These are phyloP conservation scores for Achaetomiella virescens DNA, from an alignment of 495 filamentous ascomycete species.

Conservation along the genomic window DNA sequence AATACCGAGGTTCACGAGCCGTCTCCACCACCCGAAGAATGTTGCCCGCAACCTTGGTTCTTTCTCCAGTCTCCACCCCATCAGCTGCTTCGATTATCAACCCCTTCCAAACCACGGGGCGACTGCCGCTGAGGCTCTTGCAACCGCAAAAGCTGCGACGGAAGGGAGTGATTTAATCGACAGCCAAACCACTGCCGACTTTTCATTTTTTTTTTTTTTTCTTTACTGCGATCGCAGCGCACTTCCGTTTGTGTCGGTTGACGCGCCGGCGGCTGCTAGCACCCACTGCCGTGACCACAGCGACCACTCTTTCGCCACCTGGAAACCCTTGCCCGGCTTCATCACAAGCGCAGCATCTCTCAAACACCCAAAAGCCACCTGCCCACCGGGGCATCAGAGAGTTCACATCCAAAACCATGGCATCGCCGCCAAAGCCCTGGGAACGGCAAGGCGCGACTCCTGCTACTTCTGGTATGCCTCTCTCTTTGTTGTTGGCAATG, in stretches of 20 bases:
- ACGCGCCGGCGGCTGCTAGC: background rate
- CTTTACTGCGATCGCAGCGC: background rate
- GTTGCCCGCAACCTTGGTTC: background rate
- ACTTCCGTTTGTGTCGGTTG: background rate
- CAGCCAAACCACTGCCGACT: background rate
- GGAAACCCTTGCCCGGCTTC: conserved; percentile 11
- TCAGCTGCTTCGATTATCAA: conserved; percentile 5
- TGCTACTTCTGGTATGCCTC: conserved; percentile 45
- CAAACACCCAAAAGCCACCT: background rate
- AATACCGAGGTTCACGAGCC: conserved; percentile 23
- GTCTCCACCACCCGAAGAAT: conserved; percentile 3
- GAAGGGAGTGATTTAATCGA: background rate
- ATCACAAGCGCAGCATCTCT: background rate
- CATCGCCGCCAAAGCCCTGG: conserved; percentile 95
- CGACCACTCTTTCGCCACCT: conserved; percentile 12
- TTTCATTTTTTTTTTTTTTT: no score
- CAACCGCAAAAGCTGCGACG: background rate
- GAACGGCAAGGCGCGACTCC: conserved; percentile 65
- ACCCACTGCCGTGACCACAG: background rate
- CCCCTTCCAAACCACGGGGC: background rate
- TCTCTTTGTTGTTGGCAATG: background rate
- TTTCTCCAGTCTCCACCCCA: background rate
- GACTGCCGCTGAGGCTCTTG: conserved; percentile 1
- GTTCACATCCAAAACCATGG: conserved; percentile 31
- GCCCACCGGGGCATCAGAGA: background rate